These are phyloP conservation scores for Fusarium xyrophilum DNA, from an alignment of 2,329 filamentous ascomycete species.

Conservation along the genomic window DNA sequence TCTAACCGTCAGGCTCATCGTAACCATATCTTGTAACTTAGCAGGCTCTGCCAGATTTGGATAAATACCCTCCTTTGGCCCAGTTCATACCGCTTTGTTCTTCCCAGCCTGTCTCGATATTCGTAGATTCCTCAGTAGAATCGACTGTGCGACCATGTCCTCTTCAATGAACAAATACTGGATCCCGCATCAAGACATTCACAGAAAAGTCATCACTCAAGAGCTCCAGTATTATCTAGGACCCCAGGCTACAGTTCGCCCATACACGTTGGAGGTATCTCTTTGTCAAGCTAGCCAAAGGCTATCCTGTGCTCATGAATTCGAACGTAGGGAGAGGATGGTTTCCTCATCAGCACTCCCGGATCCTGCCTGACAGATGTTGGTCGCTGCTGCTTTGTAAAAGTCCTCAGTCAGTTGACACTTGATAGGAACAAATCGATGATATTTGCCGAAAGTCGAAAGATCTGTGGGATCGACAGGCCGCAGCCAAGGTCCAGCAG, in stretches of 20 bases:
- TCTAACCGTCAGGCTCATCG: constrained; percentile 34
- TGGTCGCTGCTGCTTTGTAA: constrained; percentile 42
- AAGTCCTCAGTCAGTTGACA: constrained; percentile 28
- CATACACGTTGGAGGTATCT: constrained; percentile 63
- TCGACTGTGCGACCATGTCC: constrained; percentile 36
- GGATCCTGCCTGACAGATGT: constrained; percentile 66
- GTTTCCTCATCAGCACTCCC: constrained; percentile 65
- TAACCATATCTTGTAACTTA: constrained; percentile 25
- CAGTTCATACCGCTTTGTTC: constrained; percentile 11
- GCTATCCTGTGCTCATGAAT: constrained; percentile 36
- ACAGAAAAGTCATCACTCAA: constrained; percentile 65
- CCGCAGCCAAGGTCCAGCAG: constrained; percentile 56
- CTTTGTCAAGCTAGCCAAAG: constrained; percentile 26
- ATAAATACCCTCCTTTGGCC: constrained; percentile 41
- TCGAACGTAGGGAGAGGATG: constrained; percentile 62
- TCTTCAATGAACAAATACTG: constrained; percentile 63
- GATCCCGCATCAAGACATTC: constrained; percentile 66
- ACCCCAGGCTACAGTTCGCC: constrained; percentile 63
- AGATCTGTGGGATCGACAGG: constrained; percentile 63
- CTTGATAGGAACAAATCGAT: constrained; percentile 64
- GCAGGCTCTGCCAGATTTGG: constrained; percentile 25
- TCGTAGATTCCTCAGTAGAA: constrained; percentile 13
- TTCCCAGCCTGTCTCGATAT: constrained; percentile 24
- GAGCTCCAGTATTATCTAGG: constrained; percentile 66
- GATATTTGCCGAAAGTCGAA: constrained; percentile 67